Conservation (phyloP, 2,329 filamentous ascomycete species). For the Lojkania enalia region DNA sequence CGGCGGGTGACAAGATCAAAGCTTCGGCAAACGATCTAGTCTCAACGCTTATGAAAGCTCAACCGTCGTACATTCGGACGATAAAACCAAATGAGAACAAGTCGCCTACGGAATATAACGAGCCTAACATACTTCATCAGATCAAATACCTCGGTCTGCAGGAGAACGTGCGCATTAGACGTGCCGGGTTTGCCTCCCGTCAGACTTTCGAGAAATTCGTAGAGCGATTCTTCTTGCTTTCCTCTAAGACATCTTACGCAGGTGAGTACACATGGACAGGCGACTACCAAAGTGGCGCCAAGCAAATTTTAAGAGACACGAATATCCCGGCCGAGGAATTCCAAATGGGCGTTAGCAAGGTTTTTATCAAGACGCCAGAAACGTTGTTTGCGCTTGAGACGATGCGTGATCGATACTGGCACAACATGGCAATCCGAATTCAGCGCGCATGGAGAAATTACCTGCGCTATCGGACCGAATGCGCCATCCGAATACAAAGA, state of each 20-base stretch:
- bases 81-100: conserved; percentile 99
- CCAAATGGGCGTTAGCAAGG: conserved; percentile 95
- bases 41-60: conserved; percentile 93
- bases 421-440: conserved; percentile 98
- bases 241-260: conserved; percentile 91
- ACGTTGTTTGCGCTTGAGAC: conserved; percentile 95
- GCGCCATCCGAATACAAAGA: conserved; percentile 88
- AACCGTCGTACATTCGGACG: conserved; percentile 96
- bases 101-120: conserved; percentile 89
- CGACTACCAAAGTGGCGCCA: conserved; percentile 81
- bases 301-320: conserved; percentile 93
- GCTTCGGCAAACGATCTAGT: conserved; percentile 93
- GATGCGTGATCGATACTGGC: conserved; percentile 98
- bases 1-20: conserved; percentile 95
- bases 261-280: conserved; percentile 97
- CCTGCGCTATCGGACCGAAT: conserved; percentile 87
- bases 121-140: conserved; percentile 90
- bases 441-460: conserved; percentile 98
- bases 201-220: conserved; percentile 98
- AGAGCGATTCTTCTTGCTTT: conserved; percentile 93
- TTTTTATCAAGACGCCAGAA: conserved; percentile 97
- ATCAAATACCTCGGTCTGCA: conserved; percentile 99
- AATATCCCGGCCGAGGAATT: conserved; percentile 94
- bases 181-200: conserved; percentile 94
- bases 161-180: conserved; percentile 95